Evolutionary conservation across 2,329 filamentous ascomycete species (phyloP), one percentile per base, ranked within the genome.

Genomic region (Balansia obtecta): DNA sequence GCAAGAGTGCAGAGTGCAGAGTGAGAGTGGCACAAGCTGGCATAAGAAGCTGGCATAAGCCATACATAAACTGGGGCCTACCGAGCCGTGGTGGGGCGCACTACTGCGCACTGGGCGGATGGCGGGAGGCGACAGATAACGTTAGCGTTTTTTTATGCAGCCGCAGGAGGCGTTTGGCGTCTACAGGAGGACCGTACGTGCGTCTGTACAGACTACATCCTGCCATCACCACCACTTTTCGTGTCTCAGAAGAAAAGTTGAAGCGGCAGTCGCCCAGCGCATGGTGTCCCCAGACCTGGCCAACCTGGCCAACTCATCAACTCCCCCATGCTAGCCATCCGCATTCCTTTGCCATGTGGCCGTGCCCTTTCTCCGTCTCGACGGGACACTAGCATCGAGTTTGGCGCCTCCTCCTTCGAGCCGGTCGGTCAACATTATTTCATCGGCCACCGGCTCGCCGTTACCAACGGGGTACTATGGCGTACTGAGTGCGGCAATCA

Each of bases 351-450:
- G 22, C 45, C 38, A 40, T 40, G 46, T 48, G 46, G 46, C 10
- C 16, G 2, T 2, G 20, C 20, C 38, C 33, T 22, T 41, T 20
- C 22, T 22, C 22, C 20, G 41, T 30, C n/a, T 41, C 13, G 32
- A 48, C 40, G 47, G 47, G 47, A 39, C 47, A 34, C 47, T 49
- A 49, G 47, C 39, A 42, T 43, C 27, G 47, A 49, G 47, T 49
- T 44, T 49, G 38, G 38, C 47, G 47, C 47, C 47, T 44, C 47
- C 47, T 44, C 47, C 47, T 22, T 33, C 39, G 40, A 43, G 38
- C 47, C 47, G 47, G 33, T 13, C 40, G n/a, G n/a, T 40, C 46
- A 48, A 34, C 4, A 27, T 32, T 34, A 37, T 15, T 37, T 10
- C 46, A 16, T 2, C 34, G 4, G 10, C 27, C 11, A 22, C 20